Evolutionary conservation across 176 grass and related monocot species (phyloP), one percentile per base, ranked within the genome.

Genomic region (Phragmites australis): DNA sequence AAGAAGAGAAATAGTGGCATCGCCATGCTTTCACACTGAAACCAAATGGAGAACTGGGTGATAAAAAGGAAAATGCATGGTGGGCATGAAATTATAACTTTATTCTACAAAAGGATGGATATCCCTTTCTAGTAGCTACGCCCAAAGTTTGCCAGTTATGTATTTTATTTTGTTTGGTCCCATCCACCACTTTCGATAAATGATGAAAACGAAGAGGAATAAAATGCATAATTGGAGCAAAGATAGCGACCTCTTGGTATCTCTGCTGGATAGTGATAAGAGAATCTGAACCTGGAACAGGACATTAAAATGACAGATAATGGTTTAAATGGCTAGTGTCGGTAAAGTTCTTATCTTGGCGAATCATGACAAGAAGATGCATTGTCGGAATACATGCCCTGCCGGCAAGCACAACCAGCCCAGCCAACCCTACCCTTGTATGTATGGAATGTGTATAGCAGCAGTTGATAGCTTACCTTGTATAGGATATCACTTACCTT

Each of bases 241-340:
- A 69, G 82, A 89, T 65, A 81, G 76, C 44, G 82, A 85, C 87
- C 31, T 76, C 9, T 76, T 76, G 80, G 87, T 89, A 81, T 76
- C 77, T 76, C 77, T 55, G 41, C 56, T 76, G 71, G 77, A 85
- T 71, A 49, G 82, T 76, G 87, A 89, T 81, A 85, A 76, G 82
- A 81, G 87, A 81, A 89, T 89, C 83, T 84, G 74, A 81, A 89
- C 82, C 77, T 81, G 64, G 82, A 85, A 89, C 54, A 89, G 39
- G 12, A 89, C 75, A 81, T 76, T 89, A 81, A 89, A 89, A 85
- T 68, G 77, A 85, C 82, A 84, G 70, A 48, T 81, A 85, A 34
- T 81, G 76, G 77, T 74, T 82, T 84, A 81, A 81, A 87, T 82
- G 61, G 72, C 50, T 74, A 75, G 74, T 75, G 48, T 78, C 52